phyloP scores from a whole-genome alignment of 169 alveolate species.

The Cryptosporidium viatorum region DNA sequence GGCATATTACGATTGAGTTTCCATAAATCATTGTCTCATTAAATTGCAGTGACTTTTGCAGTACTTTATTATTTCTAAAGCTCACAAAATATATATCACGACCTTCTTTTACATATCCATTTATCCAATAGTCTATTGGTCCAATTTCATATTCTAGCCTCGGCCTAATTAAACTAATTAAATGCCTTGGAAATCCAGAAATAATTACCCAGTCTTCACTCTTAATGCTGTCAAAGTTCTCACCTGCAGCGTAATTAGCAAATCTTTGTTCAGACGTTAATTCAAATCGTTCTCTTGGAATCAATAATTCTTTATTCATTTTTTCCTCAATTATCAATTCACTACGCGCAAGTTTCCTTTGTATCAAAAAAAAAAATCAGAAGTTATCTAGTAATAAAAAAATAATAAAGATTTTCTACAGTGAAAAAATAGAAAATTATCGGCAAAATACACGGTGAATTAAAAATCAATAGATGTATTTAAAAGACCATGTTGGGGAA shows the following conservation, averaged over 20 bases:
- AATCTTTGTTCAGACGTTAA: not conserved
- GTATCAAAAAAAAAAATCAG: not conserved
- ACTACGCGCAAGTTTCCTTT: not conserved
- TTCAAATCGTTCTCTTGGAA: constrained; percentile 49
- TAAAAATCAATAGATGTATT: too few species aligned
- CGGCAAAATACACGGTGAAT: not conserved
- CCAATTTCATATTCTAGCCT: constrained; percentile 52
- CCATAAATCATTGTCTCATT: constrained; percentile 29
- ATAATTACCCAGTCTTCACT: constrained; percentile 44
- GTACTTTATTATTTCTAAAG: constrained; percentile 36
- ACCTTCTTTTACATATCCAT: constrained; percentile 9
- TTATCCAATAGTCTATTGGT: constrained; percentile 71
- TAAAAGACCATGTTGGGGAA: not conserved
- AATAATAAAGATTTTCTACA: too few species aligned
- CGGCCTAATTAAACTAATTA: constrained; percentile 63
- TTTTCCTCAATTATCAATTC: not conserved
- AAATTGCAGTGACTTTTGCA: constrained; percentile 40
- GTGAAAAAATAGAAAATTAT: too few species aligned
- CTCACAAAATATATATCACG: constrained; percentile 31
- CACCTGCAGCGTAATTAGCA: not conserved
- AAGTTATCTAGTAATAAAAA: not conserved
- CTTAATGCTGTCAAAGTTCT: constrained; percentile 8
- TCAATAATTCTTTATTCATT: constrained; percentile 30
- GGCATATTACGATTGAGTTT: not conserved
- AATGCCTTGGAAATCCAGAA: constrained; percentile 70